Conservation (phyloP, 1,284 basidiomycete genomes). For the Cutaneotrichosporon sp. region DNA sequence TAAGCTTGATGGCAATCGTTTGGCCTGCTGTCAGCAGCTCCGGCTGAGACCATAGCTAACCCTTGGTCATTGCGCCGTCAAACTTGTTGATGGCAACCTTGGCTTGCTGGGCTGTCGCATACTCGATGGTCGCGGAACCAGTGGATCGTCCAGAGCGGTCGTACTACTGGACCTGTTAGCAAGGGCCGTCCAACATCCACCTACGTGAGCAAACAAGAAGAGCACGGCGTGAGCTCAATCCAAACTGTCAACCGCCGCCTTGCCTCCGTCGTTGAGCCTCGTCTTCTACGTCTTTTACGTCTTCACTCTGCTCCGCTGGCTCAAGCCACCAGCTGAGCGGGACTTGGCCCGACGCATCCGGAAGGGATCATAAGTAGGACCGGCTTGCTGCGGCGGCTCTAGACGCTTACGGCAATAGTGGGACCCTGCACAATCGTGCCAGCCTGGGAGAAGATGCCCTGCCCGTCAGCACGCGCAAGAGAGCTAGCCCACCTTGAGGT, state of each 20-base stretch:
- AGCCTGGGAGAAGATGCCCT: slow-evolving; percentile 88
- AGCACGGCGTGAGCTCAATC: slow-evolving; percentile 20
- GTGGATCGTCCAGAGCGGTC: slow-evolving; percentile 91
- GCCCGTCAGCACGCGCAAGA: background rate
- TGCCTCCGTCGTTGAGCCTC: background rate
- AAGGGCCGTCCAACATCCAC: slow-evolving; percentile 16
- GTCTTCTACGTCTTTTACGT: background rate
- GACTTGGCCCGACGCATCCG: too few relatives aligned
- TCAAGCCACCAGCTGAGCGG: too few relatives aligned
- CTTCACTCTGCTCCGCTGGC: background rate
- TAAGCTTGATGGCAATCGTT: slow-evolving; percentile 68
- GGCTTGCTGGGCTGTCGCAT: slow-evolving; percentile 72
- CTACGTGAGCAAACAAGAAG: slow-evolving; percentile 18
- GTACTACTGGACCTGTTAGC: slow-evolving; percentile 57
- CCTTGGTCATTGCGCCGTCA: slow-evolving; percentile 84
- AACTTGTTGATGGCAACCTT: slow-evolving; percentile 78
- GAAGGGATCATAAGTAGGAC: too few relatives aligned
- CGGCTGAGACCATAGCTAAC: too few relatives aligned
- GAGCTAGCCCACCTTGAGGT: slow-evolving; percentile 63
- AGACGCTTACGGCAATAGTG: slow-evolving; percentile 73
- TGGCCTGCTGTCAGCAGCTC: slow-evolving; percentile 61
- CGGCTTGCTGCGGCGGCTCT: too few relatives aligned
- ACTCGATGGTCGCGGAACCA: slow-evolving; percentile 77
- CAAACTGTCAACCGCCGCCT: background rate
- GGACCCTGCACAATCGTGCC: slow-evolving; percentile 88